These are phyloP conservation scores for Psophocarpus tetragonolobus DNA, from an alignment of 306 rosid species.

Conservation along the genomic window DNA sequence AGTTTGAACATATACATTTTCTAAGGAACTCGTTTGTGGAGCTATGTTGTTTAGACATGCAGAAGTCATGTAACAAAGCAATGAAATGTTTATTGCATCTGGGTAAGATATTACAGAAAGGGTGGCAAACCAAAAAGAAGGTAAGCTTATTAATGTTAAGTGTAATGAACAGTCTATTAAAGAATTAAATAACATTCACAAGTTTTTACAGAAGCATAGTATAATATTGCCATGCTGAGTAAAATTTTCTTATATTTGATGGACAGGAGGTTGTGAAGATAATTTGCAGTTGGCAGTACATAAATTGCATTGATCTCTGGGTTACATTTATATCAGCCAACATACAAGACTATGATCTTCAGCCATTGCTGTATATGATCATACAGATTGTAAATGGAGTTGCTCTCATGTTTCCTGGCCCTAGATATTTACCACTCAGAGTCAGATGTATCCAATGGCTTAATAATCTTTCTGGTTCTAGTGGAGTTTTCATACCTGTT, in stretches of 20 bases:
- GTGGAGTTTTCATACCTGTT: constrained; percentile 87
- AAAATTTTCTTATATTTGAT: constrained; percentile 27
- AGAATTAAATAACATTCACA: background rate
- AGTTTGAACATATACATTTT: constrained; percentile 55
- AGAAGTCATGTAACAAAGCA: constrained; percentile 69
- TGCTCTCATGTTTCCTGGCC: constrained; percentile 78
- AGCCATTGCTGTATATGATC: constrained; percentile 57
- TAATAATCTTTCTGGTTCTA: constrained; percentile 72
- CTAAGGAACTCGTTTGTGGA: constrained; percentile 79
- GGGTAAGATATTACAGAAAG: constrained; percentile 72
- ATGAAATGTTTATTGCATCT: constrained; percentile 56
- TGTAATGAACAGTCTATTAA: constrained; percentile 1
- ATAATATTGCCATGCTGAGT: constrained; percentile 15
- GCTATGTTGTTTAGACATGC: constrained; percentile 76
- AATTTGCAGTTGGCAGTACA: constrained; percentile 76
- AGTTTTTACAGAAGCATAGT: constrained; percentile 7
- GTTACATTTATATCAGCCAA: constrained; percentile 62
- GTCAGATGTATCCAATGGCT: constrained; percentile 86
- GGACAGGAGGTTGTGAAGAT: constrained; percentile 80
- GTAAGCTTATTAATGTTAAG: constrained; percentile 42
- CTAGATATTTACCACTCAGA: constrained; percentile 93
- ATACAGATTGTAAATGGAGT: constrained; percentile 82
- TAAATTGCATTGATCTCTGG: constrained; percentile 87
- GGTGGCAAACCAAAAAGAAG: constrained; percentile 63
- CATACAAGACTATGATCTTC: constrained; percentile 69